Evolutionary conservation across 768 basidiomycete genomes (phyloP).

Genomic region (Psilocybe cubensis): DNA sequence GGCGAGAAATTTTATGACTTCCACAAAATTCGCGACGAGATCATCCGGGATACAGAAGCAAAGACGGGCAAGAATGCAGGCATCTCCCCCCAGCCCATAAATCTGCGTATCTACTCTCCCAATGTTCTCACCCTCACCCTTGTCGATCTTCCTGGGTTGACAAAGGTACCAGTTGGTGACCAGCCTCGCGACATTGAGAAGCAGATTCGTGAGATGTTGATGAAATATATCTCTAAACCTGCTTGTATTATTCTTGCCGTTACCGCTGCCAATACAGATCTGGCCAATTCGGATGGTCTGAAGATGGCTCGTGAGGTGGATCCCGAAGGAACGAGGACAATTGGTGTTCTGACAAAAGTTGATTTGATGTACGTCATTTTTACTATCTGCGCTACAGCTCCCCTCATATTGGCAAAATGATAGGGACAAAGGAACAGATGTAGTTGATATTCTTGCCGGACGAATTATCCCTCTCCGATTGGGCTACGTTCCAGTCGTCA

Average conservation of each 20-base stretch:
- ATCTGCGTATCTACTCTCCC: slow-evolving; percentile 95
- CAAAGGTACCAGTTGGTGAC: slow-evolving; percentile 94
- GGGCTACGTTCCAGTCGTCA: slow-evolving; percentile 98
- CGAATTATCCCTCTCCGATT: slow-evolving; percentile 94
- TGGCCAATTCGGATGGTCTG: slow-evolving; percentile 98
- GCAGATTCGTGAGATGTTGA: slow-evolving; percentile 95
- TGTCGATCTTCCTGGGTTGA: slow-evolving; percentile 96
- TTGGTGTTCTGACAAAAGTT: slow-evolving; percentile 98
- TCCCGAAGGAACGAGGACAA: slow-evolving; percentile 94
- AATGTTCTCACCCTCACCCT: slow-evolving; percentile 96
- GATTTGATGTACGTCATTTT: slow-evolving; percentile 84
- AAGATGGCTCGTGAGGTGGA: slow-evolving; percentile 97
- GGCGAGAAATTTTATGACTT: slow-evolving; percentile 99
- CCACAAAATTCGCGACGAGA: slow-evolving; percentile 94
- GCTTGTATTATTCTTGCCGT: slow-evolving; percentile 97
- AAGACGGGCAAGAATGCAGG: slow-evolving; percentile 99
- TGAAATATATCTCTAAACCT: slow-evolving; percentile 94
- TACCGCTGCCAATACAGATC: slow-evolving; percentile 93
- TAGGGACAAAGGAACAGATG: slow-evolving; percentile 97
- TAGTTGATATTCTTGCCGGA: slow-evolving; percentile 97
- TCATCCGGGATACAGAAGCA: slow-evolving; percentile 94
- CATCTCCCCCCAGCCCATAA: slow-evolving; percentile 96
- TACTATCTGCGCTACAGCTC: neutral
- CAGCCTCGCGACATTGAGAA: slow-evolving; percentile 97
- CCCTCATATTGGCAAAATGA: slow-evolving; percentile 11